Evolutionary conservation across 1,284 basidiomycete genomes (phyloP).

Genomic region (Marasmius sp.): DNA sequence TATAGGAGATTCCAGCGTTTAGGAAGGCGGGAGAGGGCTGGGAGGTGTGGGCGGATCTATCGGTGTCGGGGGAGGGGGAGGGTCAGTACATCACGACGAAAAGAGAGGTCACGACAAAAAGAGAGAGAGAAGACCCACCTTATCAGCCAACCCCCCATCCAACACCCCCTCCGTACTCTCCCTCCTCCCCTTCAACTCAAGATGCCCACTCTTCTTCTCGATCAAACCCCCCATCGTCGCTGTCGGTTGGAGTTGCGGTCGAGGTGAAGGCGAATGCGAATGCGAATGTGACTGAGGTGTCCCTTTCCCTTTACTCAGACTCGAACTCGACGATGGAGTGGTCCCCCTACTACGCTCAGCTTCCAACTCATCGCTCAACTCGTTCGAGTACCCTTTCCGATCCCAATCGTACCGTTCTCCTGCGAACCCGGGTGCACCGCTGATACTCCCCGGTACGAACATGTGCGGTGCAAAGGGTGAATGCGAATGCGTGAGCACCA

Average conservation of each 20-base stretch:
- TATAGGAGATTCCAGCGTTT: constrained; percentile 87
- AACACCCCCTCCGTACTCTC: constrained; percentile 60
- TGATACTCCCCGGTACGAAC: constrained; percentile 53
- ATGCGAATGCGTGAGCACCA: neutral
- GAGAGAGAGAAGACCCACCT: constrained; percentile 41
- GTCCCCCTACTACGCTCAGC: constrained; percentile 4
- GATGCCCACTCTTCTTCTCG: constrained; percentile 40
- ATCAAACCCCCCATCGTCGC: constrained; percentile 37
- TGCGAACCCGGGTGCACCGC: constrained; percentile 81
- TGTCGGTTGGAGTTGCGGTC: no score
- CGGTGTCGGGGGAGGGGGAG: neutral
- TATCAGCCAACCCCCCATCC: constrained; percentile 51
- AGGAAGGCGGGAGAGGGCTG: constrained; percentile 79
- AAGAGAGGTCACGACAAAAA: no score
- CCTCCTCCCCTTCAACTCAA: constrained; percentile 53
- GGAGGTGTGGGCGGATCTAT: constrained; percentile 73
- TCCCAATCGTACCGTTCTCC: constrained; percentile 43
- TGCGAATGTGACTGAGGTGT: no score
- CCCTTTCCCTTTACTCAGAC: neutral
- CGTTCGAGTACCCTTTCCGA: constrained; percentile 53
- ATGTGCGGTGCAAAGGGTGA: constrained; percentile 55
- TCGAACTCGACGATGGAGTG: neutral
- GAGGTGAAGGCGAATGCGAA: no score
- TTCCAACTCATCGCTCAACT: constrained; percentile 30
- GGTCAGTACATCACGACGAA: no score